phyloP scores from a whole-genome alignment of 2,329 filamentous ascomycete genomes.

The Claviceps africana region DNA sequence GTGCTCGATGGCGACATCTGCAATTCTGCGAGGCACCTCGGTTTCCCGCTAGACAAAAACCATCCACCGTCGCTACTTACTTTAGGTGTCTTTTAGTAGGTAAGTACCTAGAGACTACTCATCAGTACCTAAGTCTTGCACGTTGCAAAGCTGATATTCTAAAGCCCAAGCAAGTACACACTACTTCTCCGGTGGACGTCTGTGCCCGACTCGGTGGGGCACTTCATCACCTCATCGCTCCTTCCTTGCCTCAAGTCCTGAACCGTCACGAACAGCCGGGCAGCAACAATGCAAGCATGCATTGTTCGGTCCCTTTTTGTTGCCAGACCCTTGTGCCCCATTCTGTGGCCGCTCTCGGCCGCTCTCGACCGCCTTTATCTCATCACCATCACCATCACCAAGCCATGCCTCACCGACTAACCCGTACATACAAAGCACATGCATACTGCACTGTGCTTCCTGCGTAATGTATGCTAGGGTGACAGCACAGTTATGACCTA shows the following conservation, averaged over 20 bases:
- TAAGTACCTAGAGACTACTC: too few species aligned
- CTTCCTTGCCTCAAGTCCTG: neutral
- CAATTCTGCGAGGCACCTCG: constrained; percentile 1
- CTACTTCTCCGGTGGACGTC: too few species aligned
- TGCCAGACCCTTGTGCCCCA: neutral
- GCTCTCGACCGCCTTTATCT: neutral
- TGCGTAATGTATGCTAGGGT: neutral
- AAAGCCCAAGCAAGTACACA: too few species aligned
- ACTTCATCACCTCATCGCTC: constrained; percentile 7
- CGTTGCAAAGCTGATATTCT: too few species aligned
- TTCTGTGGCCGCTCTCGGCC: neutral
- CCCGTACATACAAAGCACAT: neutral
- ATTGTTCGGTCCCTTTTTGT: neutral
- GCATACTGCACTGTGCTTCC: too few species aligned
- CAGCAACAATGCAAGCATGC: neutral
- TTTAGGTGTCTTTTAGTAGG: too few species aligned
- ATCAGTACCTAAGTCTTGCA: too few species aligned
- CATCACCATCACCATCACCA: neutral
- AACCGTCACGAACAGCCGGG: neutral
- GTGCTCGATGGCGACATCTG: constrained; percentile 8
- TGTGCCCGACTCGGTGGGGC: too few species aligned
- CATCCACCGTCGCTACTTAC: too few species aligned
- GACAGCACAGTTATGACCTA: neutral
- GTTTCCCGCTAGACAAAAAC: too few species aligned
- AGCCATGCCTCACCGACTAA: neutral